Conservation (phyloP, 2,329 filamentous ascomycete genomes). For the Paracoccidioides lutzii region DNA sequence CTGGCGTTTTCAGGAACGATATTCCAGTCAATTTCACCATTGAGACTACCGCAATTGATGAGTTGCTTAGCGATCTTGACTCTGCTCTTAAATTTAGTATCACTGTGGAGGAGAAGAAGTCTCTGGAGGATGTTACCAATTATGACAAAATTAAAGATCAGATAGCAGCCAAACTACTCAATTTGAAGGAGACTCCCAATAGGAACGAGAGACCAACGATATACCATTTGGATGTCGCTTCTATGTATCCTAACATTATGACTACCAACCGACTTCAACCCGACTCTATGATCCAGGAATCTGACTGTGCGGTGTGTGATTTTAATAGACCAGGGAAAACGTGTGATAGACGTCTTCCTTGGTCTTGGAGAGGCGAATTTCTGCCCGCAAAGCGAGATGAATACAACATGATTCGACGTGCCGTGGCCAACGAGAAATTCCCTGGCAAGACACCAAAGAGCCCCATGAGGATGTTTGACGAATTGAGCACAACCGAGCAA, state of each 20-base stretch:
- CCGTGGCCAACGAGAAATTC: conserved; percentile 83
- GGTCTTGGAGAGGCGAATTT: conserved; percentile 97
- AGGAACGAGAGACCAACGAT: conserved; percentile 77
- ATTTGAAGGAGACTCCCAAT: conserved; percentile 71
- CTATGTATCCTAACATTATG: conserved; percentile 99
- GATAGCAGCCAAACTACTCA: conserved; percentile 57
- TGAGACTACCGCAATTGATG: conserved; percentile 79
- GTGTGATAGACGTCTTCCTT: conserved; percentile 85
- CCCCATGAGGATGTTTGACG: conserved; percentile 62
- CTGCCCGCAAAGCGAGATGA: conserved; percentile 91
- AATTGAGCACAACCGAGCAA: conserved; percentile 72
- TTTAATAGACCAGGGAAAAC: conserved; percentile 97
- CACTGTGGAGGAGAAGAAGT: conserved; percentile 71
- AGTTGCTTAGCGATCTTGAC: conserved; percentile 75
- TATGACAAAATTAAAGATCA: conserved; percentile 75
- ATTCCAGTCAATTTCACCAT: conserved; percentile 90
- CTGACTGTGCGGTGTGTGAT: conserved; percentile 92
- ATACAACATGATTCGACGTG: conserved; percentile 96
- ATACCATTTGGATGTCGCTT: conserved; percentile 95
- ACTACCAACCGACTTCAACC: conserved; percentile 95
- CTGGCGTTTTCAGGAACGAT: conserved; percentile 89
- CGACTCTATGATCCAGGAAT: conserved; percentile 97
- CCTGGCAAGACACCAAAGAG: conserved; percentile 63
- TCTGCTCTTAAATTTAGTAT: conserved; percentile 80
- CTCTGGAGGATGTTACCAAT: conserved; percentile 63